phyloP scores from a whole-genome alignment of 495 filamentous ascomycete genomes.

The Talaromyces nanjingensis region DNA sequence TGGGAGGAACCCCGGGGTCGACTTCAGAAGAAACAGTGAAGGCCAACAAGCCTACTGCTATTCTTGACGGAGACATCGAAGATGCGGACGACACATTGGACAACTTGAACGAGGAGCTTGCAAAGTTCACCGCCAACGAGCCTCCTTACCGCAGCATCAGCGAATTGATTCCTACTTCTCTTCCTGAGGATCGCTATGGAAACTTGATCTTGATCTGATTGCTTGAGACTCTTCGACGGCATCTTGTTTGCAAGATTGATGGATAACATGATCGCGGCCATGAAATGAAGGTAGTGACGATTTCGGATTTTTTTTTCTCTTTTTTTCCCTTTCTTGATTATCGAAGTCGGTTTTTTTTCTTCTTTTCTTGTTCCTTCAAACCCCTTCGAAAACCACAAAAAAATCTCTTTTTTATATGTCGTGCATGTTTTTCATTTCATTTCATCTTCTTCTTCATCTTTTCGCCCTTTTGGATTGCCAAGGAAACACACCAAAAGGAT shows the following conservation, averaged over 20 bases:
- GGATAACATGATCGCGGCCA: background rate
- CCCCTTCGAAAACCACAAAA: background rate
- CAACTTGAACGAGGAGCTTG: background rate
- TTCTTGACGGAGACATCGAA: background rate
- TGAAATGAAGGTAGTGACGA: background rate
- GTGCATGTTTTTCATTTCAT: conserved; percentile 10
- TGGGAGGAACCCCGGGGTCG: conserved; percentile 7
- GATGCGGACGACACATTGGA: background rate
- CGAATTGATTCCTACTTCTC: conserved; percentile 3
- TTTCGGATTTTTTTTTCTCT: conserved; percentile 4
- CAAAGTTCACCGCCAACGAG: background rate
- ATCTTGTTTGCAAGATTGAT: background rate
- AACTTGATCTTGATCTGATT: conserved; percentile 5
- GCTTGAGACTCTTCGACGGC: background rate
- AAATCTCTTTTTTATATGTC: background rate
- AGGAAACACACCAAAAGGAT: background rate
- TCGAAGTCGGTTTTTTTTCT: background rate
- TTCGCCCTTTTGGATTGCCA: background rate
- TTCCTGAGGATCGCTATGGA: conserved; percentile 5
- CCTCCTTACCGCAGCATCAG: conserved; percentile 6
- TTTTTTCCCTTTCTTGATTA: background rate
- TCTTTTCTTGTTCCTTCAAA: conserved; percentile 7
- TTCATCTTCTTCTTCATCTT: background rate
- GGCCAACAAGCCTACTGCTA: background rate
- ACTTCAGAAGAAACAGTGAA: background rate